Base-by-base conservation (phyloP, 169 alveolate genomes). In the Cryptosporidium sp. region DNA sequence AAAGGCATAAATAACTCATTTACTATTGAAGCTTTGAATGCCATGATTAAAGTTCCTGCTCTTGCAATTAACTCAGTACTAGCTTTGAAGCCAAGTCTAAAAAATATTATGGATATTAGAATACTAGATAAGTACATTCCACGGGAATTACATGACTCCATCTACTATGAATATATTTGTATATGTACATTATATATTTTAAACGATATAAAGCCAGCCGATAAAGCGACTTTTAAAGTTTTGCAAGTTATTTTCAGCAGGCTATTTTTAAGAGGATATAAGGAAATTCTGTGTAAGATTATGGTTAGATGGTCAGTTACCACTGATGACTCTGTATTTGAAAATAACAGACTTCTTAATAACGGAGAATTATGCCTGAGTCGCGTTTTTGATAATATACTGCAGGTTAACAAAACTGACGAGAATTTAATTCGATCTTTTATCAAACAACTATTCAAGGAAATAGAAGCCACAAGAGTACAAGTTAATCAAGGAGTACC, bases 191-290 rank as follows among this genome's bases (percentile, higher is more conserved):
- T 73, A 41, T 16, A 58, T 43, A 37, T 8, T n/a, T 51, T 73
- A 58, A 55, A 33, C 33, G 51, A 35, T 16, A 8, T 23, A 59
- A 10, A 6, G 6, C 43, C 35, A 26, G 14, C 7, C 4, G 58
- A 73, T n/a, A 35, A 37, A n/a, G 68, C 29, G 16, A 29, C 26
- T 31, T 26, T 0, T 29, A 55, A 29, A 21, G 33, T 55, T 35
- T 26, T 73, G 10, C 43, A 43, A 58, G 14, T 26, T 26, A 23
- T 73, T 10, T 73, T 73, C 29, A 73, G 55, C 48, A 51, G 86
- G 31, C 14, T 73, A 39, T 73, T 73, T 29, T 9, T 37, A n/a
- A 51, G 86, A 73, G 86, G 86, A 14, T 73, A 73, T 18, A 37
- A 69, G 14, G 52, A 73, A 10, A 18, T 51, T 33, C 48, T 73